phyloP scores from a whole-genome alignment of 257 asterid genomes.

The Gentiana macrophylla region DNA sequence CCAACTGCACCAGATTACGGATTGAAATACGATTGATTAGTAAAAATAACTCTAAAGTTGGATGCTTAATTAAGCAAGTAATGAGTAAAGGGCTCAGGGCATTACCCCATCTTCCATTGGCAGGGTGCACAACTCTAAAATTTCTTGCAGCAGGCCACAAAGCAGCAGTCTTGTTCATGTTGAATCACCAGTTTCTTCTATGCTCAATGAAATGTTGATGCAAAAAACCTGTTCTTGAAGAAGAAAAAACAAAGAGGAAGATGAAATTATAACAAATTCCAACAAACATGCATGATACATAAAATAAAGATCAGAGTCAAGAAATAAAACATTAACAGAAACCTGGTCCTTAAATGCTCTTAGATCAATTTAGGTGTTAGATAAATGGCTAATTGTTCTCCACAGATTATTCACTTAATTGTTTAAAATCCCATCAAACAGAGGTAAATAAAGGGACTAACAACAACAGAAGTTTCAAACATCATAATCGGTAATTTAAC shows the following conservation, averaged over 20 bases:
- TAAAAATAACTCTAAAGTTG: background rate
- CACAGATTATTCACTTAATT: too few relatives aligned
- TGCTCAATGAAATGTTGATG: slow-evolving; percentile 3
- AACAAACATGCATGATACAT: too few relatives aligned
- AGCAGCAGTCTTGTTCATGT: slow-evolving; percentile 16
- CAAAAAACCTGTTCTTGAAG: background rate
- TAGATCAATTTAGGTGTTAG: too few relatives aligned
- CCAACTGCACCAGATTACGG: slow-evolving; percentile 19
- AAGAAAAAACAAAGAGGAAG: background rate
- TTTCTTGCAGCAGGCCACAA: slow-evolving; percentile 6
- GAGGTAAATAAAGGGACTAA: too few relatives aligned
- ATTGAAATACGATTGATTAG: background rate
- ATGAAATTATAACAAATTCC: too few relatives aligned
- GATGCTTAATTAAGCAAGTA: background rate
- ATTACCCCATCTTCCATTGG: slow-evolving; percentile 27
- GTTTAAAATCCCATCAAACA: too few relatives aligned
- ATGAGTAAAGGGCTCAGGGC: background rate
- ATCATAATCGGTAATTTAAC: too few relatives aligned
- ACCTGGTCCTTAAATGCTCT: too few relatives aligned
- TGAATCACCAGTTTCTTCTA: background rate
- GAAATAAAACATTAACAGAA: too few relatives aligned
- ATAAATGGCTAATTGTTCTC: too few relatives aligned
- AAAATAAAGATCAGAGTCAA: too few relatives aligned
- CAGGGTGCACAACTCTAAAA: slow-evolving; percentile 5
- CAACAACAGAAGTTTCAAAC: too few relatives aligned